Percentiles rank a stretch among this genome's conserved stretches.
These are phyloP conservation scores for Anisodus acutangulus DNA, from an alignment of 257 asterid species.

Conservation along the genomic window DNA sequence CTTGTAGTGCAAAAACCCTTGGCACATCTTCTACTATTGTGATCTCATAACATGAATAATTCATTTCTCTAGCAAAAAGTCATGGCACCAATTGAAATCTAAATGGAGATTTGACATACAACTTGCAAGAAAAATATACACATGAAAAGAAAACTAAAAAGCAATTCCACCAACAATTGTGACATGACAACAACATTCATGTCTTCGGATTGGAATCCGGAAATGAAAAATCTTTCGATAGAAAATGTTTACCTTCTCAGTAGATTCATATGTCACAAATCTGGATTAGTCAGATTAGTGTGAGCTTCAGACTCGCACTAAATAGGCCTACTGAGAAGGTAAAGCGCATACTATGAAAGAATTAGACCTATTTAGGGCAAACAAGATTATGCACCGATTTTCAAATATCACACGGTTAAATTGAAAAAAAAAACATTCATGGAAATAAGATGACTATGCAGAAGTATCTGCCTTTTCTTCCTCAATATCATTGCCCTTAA, in stretches of 20 bases:
- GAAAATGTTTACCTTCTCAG: too few relatives aligned
- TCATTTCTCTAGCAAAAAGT: background rate
- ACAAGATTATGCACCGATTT: background rate
- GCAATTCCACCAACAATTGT: background rate
- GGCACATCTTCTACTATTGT: background rate
- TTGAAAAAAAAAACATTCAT: background rate
- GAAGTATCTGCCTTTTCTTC: background rate
- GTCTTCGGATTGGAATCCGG: background rate
- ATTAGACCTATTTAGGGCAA: background rate
- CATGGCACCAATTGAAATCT: slow-evolving; percentile 17
- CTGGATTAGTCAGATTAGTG: background rate
- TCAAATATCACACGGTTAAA: background rate
- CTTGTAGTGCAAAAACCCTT: background rate
- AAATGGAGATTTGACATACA: background rate
- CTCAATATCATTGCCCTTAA: background rate
- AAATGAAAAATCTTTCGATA: too few relatives aligned
- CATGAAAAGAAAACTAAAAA: background rate
- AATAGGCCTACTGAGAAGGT: background rate
- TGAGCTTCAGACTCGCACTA: background rate
- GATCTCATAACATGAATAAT: background rate
- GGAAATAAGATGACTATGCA: background rate
- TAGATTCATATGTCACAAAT: background rate
- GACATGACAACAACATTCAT: background rate
- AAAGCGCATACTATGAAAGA: background rate
- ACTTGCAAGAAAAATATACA: background rate